Evolutionary conservation across 108 stramenopile species (phyloP).

Genomic region (Cyclotella baltica): DNA sequence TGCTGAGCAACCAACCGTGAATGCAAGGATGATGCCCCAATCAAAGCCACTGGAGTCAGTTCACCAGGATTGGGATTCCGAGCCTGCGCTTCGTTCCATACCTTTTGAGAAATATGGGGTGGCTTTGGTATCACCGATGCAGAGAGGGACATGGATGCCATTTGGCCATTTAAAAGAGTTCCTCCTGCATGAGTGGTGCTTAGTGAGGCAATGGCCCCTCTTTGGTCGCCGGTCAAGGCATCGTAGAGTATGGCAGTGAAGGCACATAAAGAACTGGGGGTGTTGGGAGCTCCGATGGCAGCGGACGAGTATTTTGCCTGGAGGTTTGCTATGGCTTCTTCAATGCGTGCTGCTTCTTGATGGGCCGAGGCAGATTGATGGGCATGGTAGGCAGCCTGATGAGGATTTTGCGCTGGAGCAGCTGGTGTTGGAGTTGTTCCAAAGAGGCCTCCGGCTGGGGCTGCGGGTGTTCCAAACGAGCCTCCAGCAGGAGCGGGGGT

Average conservation of each 20-base stretch:
- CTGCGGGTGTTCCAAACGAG: slow-evolving; percentile 24
- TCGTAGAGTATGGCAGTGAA: slow-evolving; percentile 83
- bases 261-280: slow-evolving; percentile 40
- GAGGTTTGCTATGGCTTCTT: slow-evolving; percentile 58
- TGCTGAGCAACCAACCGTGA: slow-evolving; percentile 70
- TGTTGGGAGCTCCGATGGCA: slow-evolving; percentile 29
- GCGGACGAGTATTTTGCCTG: slow-evolving; percentile 58
- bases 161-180: not conserved
- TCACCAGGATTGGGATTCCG: slow-evolving; percentile 79
- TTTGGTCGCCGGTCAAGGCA: slow-evolving; percentile 67
- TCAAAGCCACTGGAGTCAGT: slow-evolving; percentile 67
- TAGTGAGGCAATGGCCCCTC: slow-evolving; percentile 5
- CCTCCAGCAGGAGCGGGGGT: slow-evolving; percentile 41
- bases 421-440: not conserved
- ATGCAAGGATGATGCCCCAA: slow-evolving; percentile 72
- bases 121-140: slow-evolving; percentile 62
- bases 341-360: slow-evolving; percentile 76
- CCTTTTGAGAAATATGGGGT: slow-evolving; percentile 61
- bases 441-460: slow-evolving; percentile 16
- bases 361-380: slow-evolving; percentile 71
- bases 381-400: slow-evolving; percentile 75
- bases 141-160: not conserved
- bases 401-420: slow-evolving; percentile 47
- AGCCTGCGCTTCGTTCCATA: slow-evolving; percentile 83
- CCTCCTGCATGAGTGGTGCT: slow-evolving; percentile 38